Evolutionary conservation across 2,329 filamentous ascomycete genomes (phyloP), one percentile per base, ranked within the genome.

Genomic region (Coniochaeta pulveracea): DNA sequence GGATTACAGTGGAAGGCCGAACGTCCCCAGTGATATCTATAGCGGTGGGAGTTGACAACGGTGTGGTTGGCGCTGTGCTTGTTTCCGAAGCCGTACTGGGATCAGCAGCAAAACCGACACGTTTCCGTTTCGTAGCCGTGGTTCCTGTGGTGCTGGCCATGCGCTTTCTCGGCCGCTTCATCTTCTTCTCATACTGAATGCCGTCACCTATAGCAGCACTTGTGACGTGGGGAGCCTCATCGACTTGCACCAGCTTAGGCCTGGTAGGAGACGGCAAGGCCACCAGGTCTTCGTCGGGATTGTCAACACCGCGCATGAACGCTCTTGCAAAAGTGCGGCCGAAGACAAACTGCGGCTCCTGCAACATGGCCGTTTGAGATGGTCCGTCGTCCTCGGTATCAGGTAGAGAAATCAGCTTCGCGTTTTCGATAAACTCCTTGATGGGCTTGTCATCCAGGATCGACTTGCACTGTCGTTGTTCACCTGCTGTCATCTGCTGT

Each of bases 401-500:
- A 1, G 54, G 49, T 15, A 58, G 36, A 1, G 49, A 43, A 1
- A 61, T 45, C 30, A 77, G 66, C 31, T 50, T 57, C 2, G 64
- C 60, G 34, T 72, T 66, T 37, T 62, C 55, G 25, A 78, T 72
- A 72, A 72, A 78, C 38, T 53, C 61, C 43, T 70, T 73, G 32
- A 78, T 69, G 1, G 61, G 58, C 15, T 58, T 50, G 43, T 76
- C 69, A 38, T 77, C 72, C 5, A 77, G 48, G n/a, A 77, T 63
- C 5, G 59, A 63, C 44, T 69, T 74, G 40, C 66, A 64, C 34
- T 60, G 61, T 29, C 63, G 60, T 39, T 76, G 70, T 44, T 78
- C 73, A 3, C 68, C 67, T 36, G 75, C 74, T 1, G 80, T 83
- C 83, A 94, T 89, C 21, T 76, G 66, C 42, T 75, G 69, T 27